Evolutionary conservation across 1,284 basidiomycete genomes (phyloP).

Genomic region (Puccinia triticina): DNA sequence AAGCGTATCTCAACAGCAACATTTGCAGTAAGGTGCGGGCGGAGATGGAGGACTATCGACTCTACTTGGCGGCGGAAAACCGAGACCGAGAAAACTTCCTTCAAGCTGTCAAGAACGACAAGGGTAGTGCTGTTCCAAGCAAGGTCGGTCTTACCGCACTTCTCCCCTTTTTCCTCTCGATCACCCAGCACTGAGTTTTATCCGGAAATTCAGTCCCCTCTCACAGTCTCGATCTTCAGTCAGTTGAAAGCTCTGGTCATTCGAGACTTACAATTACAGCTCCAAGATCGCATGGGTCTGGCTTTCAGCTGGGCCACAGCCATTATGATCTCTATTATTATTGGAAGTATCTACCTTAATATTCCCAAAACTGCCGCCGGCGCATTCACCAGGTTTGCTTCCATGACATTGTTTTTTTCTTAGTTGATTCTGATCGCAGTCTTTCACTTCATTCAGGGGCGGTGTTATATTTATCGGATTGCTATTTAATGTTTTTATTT

Average conservation of each 20-base stretch:
- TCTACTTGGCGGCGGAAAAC: constrained; percentile 68
- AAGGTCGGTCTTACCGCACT: not conserved
- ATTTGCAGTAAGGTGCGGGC: constrained; percentile 65
- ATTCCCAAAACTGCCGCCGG: constrained; percentile 55
- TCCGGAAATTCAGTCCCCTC: constrained; percentile 66
- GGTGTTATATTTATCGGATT: constrained; percentile 71
- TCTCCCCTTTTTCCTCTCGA: not conserved
- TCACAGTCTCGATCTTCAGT: constrained; percentile 76
- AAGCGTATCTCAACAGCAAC: constrained; percentile 68
- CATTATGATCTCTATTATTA: constrained; percentile 56
- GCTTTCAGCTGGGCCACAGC: constrained; percentile 59
- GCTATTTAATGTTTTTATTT: constrained; percentile 48
- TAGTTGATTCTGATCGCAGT: not conserved
- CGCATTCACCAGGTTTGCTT: constrained; percentile 68
- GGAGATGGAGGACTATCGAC: constrained; percentile 70
- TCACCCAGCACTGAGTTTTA: not conserved
- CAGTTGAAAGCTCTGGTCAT: constrained; percentile 65
- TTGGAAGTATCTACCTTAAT: constrained; percentile 57
- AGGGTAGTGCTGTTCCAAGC: constrained; percentile 76
- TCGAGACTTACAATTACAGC: constrained; percentile 64
- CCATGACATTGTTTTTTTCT: constrained; percentile 62
- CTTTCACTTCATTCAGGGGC: constrained; percentile 64
- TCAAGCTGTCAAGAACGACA: constrained; percentile 74
- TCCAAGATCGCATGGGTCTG: constrained; percentile 82
- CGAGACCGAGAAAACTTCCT: constrained; percentile 72